Base-by-base conservation (phyloP, 2,329 filamentous ascomycete species). In the Phaeomoniella chlamydospora region DNA sequence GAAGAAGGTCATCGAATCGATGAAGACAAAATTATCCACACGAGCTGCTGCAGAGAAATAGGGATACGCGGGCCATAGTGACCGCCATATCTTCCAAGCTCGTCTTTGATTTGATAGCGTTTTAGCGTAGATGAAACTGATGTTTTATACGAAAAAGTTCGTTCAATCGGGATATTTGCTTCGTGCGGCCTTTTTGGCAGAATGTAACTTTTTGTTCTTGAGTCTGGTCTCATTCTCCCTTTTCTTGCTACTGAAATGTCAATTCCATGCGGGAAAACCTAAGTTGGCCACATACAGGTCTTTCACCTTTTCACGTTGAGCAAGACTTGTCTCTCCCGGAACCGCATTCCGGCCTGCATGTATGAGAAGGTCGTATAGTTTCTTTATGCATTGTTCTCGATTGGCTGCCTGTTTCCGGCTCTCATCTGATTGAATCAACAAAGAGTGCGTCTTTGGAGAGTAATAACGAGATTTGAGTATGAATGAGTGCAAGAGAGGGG, bases 381-480 rank as follows among this genome's bases (percentile, higher is more conserved):
- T 73, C 33, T 61, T 57, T 48, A 69, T 75, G 51, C 74, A 78
- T 17, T 62, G 58, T 32, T 71, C 64, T 35, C 72, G 67, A 47
- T 79, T 79, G 40, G 67, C 65, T 31, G 56, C 60, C 48, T 75
- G 74, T 50, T 75, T 76, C 29, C 74, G 67, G 41, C 67, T 72
- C 40, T 75, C 71, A 46, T 78, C 73, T 30, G 71, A 68, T 44
- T 78, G 74, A 42, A 79, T 74, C 36, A 78, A 61, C 15, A 79
- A 52, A 39, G 61, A 56, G 43, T 68, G 56, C 11, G 67, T 65
- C 37, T 66, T 65, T 17, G 61, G 55, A 15, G 73, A 66, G 40
- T 65, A 59, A 51, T 74, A 76, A 41, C 70, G 70, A 10, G 67
- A 74, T 13, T 55, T 44, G 31, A 60, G 59, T 37, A 79, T 58